phyloP scores from a whole-genome alignment of 768 basidiomycete species.

The Cystobasidium ongulense region DNA sequence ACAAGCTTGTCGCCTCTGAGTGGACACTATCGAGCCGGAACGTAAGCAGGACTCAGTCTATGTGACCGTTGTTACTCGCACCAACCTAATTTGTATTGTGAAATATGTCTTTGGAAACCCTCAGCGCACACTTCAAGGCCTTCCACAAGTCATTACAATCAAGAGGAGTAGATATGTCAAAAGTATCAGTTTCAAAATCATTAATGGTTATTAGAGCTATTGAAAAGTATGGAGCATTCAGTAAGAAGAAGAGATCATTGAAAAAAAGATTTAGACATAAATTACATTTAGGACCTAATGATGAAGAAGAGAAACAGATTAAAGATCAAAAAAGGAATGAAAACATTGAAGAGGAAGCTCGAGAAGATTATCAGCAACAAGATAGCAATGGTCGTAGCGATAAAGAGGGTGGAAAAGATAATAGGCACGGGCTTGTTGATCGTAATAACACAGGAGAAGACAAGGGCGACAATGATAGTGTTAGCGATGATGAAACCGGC shows the following conservation, averaged over 20 bases:
- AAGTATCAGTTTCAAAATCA: slow-evolving; percentile 37
- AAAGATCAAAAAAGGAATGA: slow-evolving; percentile 12
- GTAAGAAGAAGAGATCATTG: slow-evolving; percentile 33
- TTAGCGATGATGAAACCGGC: not conserved
- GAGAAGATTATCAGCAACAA: not conserved
- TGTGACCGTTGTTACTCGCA: too few relatives aligned
- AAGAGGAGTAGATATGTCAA: slow-evolving; percentile 36
- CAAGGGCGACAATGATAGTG: not conserved
- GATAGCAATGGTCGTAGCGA: not conserved
- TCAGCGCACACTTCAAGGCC: slow-evolving; percentile 38
- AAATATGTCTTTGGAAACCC: too few relatives aligned
- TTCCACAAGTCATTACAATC: slow-evolving; percentile 34
- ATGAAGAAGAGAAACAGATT: slow-evolving; percentile 26
- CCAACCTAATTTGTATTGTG: too few relatives aligned
- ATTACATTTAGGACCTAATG: not conserved
- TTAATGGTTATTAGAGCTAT: slow-evolving; percentile 39
- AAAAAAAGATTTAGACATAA: slow-evolving; percentile 12
- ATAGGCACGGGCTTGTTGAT: not conserved
- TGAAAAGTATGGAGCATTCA: slow-evolving; percentile 35
- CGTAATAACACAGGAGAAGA: not conserved
- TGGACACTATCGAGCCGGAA: slow-evolving; percentile 41
- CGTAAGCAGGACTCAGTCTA: too few relatives aligned
- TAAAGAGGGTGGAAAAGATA: not conserved
- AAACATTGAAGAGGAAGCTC: slow-evolving; percentile 22
- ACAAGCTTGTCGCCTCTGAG: slow-evolving; percentile 37